These are phyloP conservation scores for Pelargonium nanum DNA, from an alignment of 345 rosid genomes.

Conservation along the genomic window DNA sequence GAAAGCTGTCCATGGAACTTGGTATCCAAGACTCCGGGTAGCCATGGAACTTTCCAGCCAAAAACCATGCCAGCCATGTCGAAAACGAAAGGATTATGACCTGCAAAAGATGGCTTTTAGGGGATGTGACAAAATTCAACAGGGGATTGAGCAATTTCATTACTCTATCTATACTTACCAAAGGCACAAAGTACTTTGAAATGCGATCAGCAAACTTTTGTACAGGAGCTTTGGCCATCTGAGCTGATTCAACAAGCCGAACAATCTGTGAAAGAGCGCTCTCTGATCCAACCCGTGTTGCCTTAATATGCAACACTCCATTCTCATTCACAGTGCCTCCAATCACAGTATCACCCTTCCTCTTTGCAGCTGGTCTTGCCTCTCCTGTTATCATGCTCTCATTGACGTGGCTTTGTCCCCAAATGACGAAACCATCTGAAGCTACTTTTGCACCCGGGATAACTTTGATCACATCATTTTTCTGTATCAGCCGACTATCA, in stretches of 20 bases:
- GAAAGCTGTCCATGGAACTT: constrained; percentile 81
- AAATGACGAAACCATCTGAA: constrained; percentile 35
- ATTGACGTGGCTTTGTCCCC: constrained; percentile 51
- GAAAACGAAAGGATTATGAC: constrained; percentile 70
- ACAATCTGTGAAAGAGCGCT: constrained; percentile 91
- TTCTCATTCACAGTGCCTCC: constrained; percentile 92
- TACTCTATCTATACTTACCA: constrained; percentile 29
- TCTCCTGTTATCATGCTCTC: constrained; percentile 54
- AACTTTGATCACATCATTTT: constrained; percentile 63
- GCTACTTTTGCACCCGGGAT: constrained; percentile 41
- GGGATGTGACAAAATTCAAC: too few relatives aligned
- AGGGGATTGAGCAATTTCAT: too few relatives aligned
- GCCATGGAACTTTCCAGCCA: constrained; percentile 69
- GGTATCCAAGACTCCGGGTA: constrained; percentile 94
- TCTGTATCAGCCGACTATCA: constrained; percentile 73
- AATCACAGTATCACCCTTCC: constrained; percentile 62
- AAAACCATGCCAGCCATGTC: constrained; percentile 87
- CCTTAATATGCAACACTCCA: constrained; percentile 67
- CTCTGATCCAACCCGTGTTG: constrained; percentile 86
- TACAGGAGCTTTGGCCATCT: constrained; percentile 92
- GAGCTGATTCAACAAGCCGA: constrained; percentile 88
- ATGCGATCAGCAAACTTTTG: constrained; percentile 93
- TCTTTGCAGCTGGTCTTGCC: constrained; percentile 30
- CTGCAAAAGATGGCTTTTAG: constrained; percentile 20
- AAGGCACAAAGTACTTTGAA: constrained; percentile 78